phyloP scores from a whole-genome alignment of 2,329 filamentous ascomycete species.

The Arachnomyces sp. region DNA sequence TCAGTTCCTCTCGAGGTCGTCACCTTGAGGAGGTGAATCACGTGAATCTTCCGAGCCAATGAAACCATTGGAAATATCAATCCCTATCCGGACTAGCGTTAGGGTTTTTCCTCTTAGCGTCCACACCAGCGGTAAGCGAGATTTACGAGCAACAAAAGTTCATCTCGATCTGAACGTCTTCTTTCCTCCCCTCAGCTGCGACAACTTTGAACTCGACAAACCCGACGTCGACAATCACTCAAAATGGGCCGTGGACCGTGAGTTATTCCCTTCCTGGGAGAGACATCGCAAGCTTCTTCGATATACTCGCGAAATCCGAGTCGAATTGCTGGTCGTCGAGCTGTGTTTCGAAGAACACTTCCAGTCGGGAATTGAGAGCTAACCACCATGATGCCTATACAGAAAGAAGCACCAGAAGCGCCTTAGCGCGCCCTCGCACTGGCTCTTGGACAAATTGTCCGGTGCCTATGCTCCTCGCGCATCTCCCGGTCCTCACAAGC shows the following conservation, averaged over 20 bases:
- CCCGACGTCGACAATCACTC: slow-evolving; percentile 22
- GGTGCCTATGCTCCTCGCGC: slow-evolving; percentile 69
- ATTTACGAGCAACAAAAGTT: slow-evolving; percentile 18
- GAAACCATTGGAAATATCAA: too few species aligned
- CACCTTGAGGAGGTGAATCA: too few species aligned
- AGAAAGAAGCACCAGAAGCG: slow-evolving; percentile 99
- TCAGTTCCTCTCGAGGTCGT: too few species aligned
- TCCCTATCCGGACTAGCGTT: slow-evolving; percentile 22
- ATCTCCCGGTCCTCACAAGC: slow-evolving; percentile 92
- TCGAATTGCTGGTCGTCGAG: too few species aligned
- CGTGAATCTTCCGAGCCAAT: too few species aligned
- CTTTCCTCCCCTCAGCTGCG: slow-evolving; percentile 27
- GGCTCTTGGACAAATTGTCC: slow-evolving; percentile 99
- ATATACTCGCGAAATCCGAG: too few species aligned
- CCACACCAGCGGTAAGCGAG: slow-evolving; percentile 27
- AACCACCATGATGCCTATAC: slow-evolving; percentile 21
- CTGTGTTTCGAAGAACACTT: too few species aligned
- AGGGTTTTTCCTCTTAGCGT: slow-evolving; percentile 22
- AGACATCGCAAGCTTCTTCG: too few species aligned
- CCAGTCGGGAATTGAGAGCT: slow-evolving; percentile 1
- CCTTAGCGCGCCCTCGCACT: slow-evolving; percentile 97
- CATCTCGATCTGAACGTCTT: slow-evolving; percentile 15
- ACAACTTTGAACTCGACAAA: slow-evolving; percentile 32
- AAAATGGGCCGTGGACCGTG: slow-evolving; percentile 54
- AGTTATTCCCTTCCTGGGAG: slow-evolving; percentile 34